Percentiles rank a stretch among this genome's conserved stretches.
Evolutionary conservation across 495 filamentous ascomycete species (phyloP).

Genomic region (Pyrenula massariospora): DNA sequence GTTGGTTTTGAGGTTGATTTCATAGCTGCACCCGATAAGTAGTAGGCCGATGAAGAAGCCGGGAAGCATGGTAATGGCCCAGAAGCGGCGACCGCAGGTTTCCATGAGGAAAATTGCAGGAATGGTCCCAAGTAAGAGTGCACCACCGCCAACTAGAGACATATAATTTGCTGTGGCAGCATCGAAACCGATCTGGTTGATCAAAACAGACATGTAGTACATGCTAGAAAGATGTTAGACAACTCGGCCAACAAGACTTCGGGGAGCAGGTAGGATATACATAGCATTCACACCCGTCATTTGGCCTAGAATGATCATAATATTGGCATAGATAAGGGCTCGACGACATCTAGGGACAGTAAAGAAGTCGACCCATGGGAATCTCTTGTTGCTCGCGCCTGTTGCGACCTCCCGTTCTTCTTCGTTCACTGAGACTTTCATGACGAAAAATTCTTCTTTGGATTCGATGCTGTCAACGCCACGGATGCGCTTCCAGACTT

Average conservation of each 20-base stretch:
- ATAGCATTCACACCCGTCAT: conserved; percentile 51
- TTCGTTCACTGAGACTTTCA: conserved; percentile 40
- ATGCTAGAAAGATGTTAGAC: too few relatives aligned
- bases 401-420: conserved; percentile 29
- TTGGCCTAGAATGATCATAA: conserved; percentile 52
- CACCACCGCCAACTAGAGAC: conserved; percentile 51
- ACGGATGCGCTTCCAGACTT: conserved; percentile 51
- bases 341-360: conserved; percentile 45
- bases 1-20: conserved; percentile 25
- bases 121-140: conserved; percentile 42
- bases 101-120: conserved; percentile 52
- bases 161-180: conserved; percentile 41
- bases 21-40: conserved; percentile 42
- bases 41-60: conserved; percentile 49
- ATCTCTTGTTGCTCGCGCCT: conserved; percentile 19
- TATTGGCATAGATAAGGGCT: conserved; percentile 48
- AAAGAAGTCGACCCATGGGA: conserved; percentile 51
- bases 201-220: conserved; percentile 50
- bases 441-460: conserved; percentile 48
- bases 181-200: conserved; percentile 45
- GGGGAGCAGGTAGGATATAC: too few relatives aligned
- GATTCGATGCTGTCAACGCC: conserved; percentile 34
- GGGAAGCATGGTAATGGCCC: conserved; percentile 49
- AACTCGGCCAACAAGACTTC: too few relatives aligned
- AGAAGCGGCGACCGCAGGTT: conserved; percentile 46